Base-by-base conservation (phyloP, 2,329 filamentous ascomycete genomes). In the Tympanopsis confertula region DNA sequence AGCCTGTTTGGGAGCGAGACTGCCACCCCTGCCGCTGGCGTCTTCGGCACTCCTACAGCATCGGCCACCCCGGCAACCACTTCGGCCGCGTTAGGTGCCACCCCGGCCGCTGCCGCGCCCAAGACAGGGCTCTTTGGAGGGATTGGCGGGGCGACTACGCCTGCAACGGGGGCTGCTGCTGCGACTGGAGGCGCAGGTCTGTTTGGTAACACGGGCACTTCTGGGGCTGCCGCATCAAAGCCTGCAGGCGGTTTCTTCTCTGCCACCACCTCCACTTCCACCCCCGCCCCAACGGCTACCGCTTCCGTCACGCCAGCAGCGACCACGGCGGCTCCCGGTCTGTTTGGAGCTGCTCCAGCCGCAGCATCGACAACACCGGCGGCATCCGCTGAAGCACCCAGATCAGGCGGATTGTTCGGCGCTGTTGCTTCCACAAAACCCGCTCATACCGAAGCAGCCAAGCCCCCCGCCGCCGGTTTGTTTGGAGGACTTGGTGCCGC, bases 41-140 rank as follows among this genome's bases (percentile, higher is more conserved):
- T 62, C 4, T 62, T 62, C 39, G 57, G 55, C 4, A 45, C 47
- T 17, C 48, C 51, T 3, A 41, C 53, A 19, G 37, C 59, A 30
- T 41, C 50, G 19, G 44, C 53, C 12, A 36, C 32, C 13, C 35
- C 36, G 10, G 35, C 35, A 12, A 39, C 37, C 19, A 12, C 37
- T 4, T 41, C 42, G 12, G 43, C 42, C 13, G 43, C 42, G 3
- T 39, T 41, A 13, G 41, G 41, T 30, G 30, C 42, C 13, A 41
- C 42, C 17, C 42, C 42, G 19, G 41, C 42, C 12, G 36, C 32
- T 28, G 32, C 18, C 3, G n/a, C 26, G 14, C n/a, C n/a, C n/a
- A n/a, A n/a, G n/a, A n/a, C n/a, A n/a, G n/a, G n/a, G n/a, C n/a
- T n/a, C n/a, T n/a, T n/a, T n/a, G n/a, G n/a, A n/a, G n/a, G n/a